Evolutionary conservation across 345 rosid species (phyloP), one percentile per base, ranked within the genome.

Genomic region (Boechera divaricarpa): DNA sequence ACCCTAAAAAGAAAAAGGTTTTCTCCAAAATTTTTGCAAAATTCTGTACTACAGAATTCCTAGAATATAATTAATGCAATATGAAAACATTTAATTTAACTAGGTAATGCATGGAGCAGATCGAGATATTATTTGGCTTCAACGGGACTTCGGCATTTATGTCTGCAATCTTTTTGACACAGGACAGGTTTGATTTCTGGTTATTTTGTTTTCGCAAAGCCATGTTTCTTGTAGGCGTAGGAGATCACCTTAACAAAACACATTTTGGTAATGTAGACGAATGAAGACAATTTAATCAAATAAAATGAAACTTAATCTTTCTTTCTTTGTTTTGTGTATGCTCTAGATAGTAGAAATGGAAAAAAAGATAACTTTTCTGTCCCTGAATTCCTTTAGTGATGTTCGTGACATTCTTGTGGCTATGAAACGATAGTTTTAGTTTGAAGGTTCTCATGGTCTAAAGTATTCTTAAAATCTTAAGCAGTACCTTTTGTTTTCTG

Each of bases 81-180:
- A 55, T 77, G 72, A 81, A 79, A 68, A 69, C 39, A 61, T 72
- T 56, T 29, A 63, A 70, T 80, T 74, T 79, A 59, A 81, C 38
- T 81, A 95, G 99, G 98, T 92, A 62, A 82, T 95, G 97, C 99
- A 95, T 87, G 99, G 99, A 82, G 94, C 99, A 74, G 96, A 95
- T 85, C 88, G 87, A 24, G 99, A 95, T 85, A 83, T 95, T 56
- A 42, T 88, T 24, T 95, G 99, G 97, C 98, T 95, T 84, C 99
- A 95, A 76, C 86, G 93, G 72, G 99, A 92, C 83, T 95, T 95
- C 69, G 97, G 98, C 85, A 92, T 95, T 83, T 92, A 95, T 76
- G 67, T 92, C 26, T 90, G 99, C 90, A 95, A 95, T 80, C 82
- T 95, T 81, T 95, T 95, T 84, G 99, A 95, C 78, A 88, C 99